Evolutionary conservation across 1,139 yeast species (phyloP), one percentile per base, ranked within the genome.

Genomic region (Yamadazyma diddensiae): DNA sequence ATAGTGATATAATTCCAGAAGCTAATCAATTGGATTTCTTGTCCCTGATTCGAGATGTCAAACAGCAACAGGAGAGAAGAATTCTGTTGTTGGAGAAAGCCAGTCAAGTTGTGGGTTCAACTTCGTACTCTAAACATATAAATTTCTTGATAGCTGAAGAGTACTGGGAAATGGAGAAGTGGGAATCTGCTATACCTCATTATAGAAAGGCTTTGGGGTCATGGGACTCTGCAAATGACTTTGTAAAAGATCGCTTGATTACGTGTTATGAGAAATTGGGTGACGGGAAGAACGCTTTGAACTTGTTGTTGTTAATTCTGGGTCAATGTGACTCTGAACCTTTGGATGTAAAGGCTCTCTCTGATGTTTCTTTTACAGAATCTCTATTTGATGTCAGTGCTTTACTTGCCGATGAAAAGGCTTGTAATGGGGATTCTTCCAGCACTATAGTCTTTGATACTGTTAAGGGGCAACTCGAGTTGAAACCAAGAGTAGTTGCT

Each of bases 111-210:
- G 24, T 31, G 2, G 21, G 15, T 6, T 6, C 10, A 8, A 9
- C 26, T 11, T 18, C 18, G 12, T 23, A 19, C 12, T 17, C 21
- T 4, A 26, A 35, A 14, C 72, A 64, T 42, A 52, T 75, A 3
- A 63, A 68, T 42, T 76, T 65, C 55, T 62, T 69, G 37, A 48
- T 77, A 6, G 86, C 73, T 1, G 76, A 75, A 34, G 70, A 66
- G 33, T 60, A 65, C 42, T 62, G 49, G 28, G 37, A 41, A 1
- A 31, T 40, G 4, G 28, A 31, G 3, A 21, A 27, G 3, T 34
- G 20, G 20, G 31, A 61, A 3, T 57, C 58, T 39, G 76, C 84
- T 0, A 50, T 62, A 3, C 59, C 59, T 24, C 58, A 55, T 34
- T 75, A 57, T 37, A 58, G 62, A 10, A 25, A 30, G 15, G 20